A percentile compares a stretch with the other conserved stretches of the same genome.
Conservation (phyloP, 176 grass and related monocot species). For the Phyllostachys edulis region DNA sequence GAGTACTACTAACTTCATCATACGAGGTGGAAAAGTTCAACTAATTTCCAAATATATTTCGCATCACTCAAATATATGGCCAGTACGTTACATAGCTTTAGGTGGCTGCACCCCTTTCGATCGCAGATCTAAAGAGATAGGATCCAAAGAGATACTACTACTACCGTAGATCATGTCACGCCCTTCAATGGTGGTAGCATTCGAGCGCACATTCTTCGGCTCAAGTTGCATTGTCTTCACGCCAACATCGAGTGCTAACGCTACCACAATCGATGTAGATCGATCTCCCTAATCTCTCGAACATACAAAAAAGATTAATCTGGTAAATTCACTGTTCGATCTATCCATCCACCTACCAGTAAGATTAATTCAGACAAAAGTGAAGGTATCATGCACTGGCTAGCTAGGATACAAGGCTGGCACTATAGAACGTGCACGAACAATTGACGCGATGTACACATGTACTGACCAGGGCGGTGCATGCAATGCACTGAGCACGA, state of each 20-base stretch:
- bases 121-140: background rate
- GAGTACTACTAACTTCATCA: background rate
- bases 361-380: background rate
- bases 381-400: background rate
- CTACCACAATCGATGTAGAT: background rate
- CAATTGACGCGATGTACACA: constrained; percentile 22
- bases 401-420: constrained; percentile 32
- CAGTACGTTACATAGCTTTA: background rate
- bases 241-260: background rate
- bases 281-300: background rate
- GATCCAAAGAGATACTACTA: no score
- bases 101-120: background rate
- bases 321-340: background rate
- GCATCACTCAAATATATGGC: background rate
- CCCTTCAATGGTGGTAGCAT: background rate
- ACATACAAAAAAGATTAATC: background rate
- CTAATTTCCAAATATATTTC: background rate
- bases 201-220: constrained; percentile 29
- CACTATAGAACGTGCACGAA: constrained; percentile 43
- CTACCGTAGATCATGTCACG: constrained; percentile 7
- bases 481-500: constrained; percentile 42
- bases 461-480: constrained; percentile 5
- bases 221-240: constrained; percentile 38
- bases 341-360: background rate
- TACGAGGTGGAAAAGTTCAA: background rate